Conservation (phyloP, 75 land plant genomes). For the Adiantum capillusveneris region DNA sequence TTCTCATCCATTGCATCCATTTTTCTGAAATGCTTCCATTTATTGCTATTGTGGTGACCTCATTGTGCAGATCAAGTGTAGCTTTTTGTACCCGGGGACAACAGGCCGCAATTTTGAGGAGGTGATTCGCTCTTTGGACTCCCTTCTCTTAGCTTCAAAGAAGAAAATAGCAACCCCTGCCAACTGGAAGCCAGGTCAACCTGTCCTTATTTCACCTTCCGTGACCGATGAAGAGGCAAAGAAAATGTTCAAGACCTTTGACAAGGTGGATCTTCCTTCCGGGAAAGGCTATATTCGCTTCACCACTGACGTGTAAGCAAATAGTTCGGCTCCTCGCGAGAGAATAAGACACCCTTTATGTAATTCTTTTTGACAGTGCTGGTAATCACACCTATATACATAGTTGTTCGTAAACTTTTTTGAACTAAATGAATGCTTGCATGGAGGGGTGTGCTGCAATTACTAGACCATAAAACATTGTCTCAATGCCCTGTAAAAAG, state of each 20-base stretch:
- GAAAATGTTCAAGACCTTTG: constrained; percentile 56
- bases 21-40: too few relatives aligned
- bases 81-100: constrained; percentile 79
- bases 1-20: too few relatives aligned
- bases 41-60: not conserved
- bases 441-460: too few relatives aligned
- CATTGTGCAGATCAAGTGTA: constrained; percentile 61
- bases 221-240: constrained; percentile 71
- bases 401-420: too few relatives aligned
- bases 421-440: too few relatives aligned
- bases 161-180: constrained; percentile 82
- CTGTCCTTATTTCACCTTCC: constrained; percentile 67
- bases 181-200: constrained; percentile 87
- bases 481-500: too few relatives aligned
- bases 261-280: constrained; percentile 72
- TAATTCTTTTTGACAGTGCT: too few relatives aligned
- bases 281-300: constrained; percentile 69
- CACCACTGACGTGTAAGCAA: constrained; percentile 19
- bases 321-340: too few relatives aligned
- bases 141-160: constrained; percentile 64
- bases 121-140: constrained; percentile 74
- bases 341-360: too few relatives aligned
- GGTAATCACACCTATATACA: too few relatives aligned
- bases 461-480: too few relatives aligned
- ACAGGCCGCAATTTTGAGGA: constrained; percentile 93